Conservation (phyloP, 257 asterid species). For the Ajuga chamaepitys region DNA sequence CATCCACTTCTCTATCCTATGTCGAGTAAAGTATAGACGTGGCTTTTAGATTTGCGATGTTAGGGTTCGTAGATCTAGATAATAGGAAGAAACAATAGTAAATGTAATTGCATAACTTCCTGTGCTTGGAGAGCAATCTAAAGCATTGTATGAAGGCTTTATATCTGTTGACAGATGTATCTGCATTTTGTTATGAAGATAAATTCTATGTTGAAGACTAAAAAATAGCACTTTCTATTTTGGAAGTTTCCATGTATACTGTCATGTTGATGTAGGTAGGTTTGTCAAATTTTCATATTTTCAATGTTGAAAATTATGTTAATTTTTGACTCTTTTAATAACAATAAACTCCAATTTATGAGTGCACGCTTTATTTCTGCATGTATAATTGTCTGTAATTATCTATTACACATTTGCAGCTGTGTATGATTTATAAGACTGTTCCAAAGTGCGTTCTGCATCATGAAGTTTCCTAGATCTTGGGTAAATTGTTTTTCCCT, state of each 20-base stretch:
- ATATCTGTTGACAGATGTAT: background rate
- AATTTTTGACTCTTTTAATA: background rate
- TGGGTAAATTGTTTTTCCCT: background rate
- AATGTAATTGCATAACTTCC: background rate
- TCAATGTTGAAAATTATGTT: background rate
- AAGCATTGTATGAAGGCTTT: background rate
- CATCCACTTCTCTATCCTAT: background rate
- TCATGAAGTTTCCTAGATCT: background rate
- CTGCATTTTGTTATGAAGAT: background rate
- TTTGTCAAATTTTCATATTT: background rate
- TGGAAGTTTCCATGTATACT: no score
- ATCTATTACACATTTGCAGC: background rate
- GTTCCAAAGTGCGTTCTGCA: background rate
- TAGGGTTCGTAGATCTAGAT: background rate
- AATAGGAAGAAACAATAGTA: background rate
- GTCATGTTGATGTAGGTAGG: background rate
- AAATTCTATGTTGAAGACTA: background rate
- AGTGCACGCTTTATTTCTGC: background rate
- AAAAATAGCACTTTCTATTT: background rate
- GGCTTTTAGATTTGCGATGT: background rate
- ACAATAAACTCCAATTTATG: background rate
- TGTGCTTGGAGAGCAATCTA: background rate
- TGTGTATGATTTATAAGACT: background rate
- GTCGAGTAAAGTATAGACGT: background rate
- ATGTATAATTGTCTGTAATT: background rate